A percentile compares a stretch with the other conserved stretches of the same genome.
Conservation (phyloP, 2,329 filamentous ascomycete species). For the Thelonectria blattea region DNA sequence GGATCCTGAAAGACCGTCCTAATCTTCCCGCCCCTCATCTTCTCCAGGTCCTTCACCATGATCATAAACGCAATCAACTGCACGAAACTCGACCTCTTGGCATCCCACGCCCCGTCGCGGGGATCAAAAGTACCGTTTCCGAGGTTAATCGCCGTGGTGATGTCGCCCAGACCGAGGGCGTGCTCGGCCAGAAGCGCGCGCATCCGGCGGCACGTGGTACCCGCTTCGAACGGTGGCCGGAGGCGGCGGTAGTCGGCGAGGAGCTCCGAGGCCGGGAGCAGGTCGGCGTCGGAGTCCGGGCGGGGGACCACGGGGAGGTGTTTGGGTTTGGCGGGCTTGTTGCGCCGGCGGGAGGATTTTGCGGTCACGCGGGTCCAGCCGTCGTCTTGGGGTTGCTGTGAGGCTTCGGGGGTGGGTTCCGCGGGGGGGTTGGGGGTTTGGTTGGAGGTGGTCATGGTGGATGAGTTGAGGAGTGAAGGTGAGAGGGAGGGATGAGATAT, state of each 20-base stretch:
- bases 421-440: slow-evolving; percentile 6
- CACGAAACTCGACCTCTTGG: slow-evolving; percentile 53
- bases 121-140: slow-evolving; percentile 63
- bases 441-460: slow-evolving; percentile 22
- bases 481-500: not conserved
- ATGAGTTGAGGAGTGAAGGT: not conserved
- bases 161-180: slow-evolving; percentile 21
- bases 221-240: slow-evolving; percentile 38
- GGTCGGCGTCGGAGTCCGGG: slow-evolving; percentile 18
- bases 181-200: slow-evolving; percentile 41
- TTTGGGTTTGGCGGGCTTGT: slow-evolving; percentile 8
- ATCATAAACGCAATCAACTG: slow-evolving; percentile 60
- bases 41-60: slow-evolving; percentile 52
- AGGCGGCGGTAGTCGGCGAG: slow-evolving; percentile 39
- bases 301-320: slow-evolving; percentile 17
- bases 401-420: not conserved
- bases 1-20: slow-evolving; percentile 62
- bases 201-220: slow-evolving; percentile 41
- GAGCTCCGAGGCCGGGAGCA: slow-evolving; percentile 37
- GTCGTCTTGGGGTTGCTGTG: slow-evolving; percentile 17
- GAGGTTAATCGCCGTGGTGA: slow-evolving; percentile 54
- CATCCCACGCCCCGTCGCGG: slow-evolving; percentile 52
- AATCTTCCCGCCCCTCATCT: slow-evolving; percentile 39
- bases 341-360: slow-evolving; percentile 26
- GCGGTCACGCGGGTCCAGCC: slow-evolving; percentile 38